Evolutionary conservation across 2,329 filamentous ascomycete genomes (phyloP).

Genomic region (Alternaria ventricosa): DNA sequence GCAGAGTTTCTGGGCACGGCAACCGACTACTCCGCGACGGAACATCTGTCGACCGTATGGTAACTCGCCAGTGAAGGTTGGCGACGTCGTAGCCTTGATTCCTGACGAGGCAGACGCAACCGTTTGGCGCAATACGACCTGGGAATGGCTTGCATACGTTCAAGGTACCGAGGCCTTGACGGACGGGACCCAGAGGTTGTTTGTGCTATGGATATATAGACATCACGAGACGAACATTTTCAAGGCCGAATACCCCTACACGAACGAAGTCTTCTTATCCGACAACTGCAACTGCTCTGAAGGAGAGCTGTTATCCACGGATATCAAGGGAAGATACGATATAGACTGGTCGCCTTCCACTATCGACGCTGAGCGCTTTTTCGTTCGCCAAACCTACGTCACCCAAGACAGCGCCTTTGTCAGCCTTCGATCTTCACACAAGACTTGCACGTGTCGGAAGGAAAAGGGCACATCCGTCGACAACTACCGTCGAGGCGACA

Average conservation of each 20-base stretch:
- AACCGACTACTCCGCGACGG: not conserved
- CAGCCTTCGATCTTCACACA: conserved; percentile 62
- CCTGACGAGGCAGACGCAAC: conserved; percentile 56
- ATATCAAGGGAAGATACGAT: conserved; percentile 64
- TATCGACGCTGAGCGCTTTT: conserved; percentile 57
- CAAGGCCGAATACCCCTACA: conserved; percentile 70
- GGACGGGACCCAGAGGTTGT: conserved; percentile 55
- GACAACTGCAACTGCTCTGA: conserved; percentile 75
- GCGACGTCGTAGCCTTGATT: conserved; percentile 58
- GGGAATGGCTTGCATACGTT: conserved; percentile 75
- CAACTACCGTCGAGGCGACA: conserved; percentile 62
- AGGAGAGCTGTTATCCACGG: conserved; percentile 58
- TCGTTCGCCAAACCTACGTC: conserved; percentile 74
- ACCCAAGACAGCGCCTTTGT: conserved; percentile 67
- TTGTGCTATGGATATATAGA: conserved; percentile 77
- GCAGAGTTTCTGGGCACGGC: not conserved
- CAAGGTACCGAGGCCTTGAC: conserved; percentile 53
- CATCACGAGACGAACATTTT: conserved; percentile 74
- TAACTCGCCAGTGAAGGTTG: conserved; percentile 41
- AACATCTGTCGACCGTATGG: conserved; percentile 8
- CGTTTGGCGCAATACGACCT: conserved; percentile 62
- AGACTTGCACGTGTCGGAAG: conserved; percentile 58
- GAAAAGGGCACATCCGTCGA: conserved; percentile 13
- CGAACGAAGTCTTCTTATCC: conserved; percentile 77
- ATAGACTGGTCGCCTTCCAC: conserved; percentile 64